Conservation (phyloP, 2,329 filamentous ascomycete genomes). For the Ascochyta fabae region DNA sequence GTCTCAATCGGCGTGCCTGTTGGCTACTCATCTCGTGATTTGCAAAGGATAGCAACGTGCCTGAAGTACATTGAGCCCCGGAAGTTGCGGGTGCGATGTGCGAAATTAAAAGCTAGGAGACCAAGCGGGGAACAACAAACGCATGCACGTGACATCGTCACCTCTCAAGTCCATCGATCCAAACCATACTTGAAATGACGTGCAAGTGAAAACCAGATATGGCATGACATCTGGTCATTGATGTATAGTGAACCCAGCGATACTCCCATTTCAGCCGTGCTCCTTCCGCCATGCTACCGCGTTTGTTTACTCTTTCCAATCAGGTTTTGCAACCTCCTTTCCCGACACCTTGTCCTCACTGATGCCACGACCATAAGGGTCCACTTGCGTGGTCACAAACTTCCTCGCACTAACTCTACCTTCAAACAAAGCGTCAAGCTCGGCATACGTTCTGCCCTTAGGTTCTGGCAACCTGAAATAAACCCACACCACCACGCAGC, state of each 20-base stretch:
- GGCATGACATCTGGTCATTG: no score
- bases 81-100: not conserved
- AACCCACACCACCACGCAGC: conserved; percentile 77
- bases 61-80: not conserved
- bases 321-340: conserved; percentile 18
- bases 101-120: not conserved
- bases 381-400: conserved; percentile 31
- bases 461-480: conserved; percentile 83
- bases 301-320: conserved; percentile 23
- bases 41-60: not conserved
- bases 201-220: no score
- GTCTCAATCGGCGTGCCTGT: not conserved
- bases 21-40: not conserved
- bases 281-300: not conserved
- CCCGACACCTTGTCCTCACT: conserved; percentile 14
- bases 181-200: not conserved
- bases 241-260: no score
- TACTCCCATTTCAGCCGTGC: not conserved
- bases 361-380: conserved; percentile 23
- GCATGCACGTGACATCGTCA: not conserved
- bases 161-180: no score
- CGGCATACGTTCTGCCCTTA: conserved; percentile 77
- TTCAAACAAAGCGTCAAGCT: conserved; percentile 84
- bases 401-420: conserved; percentile 34
- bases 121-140: no score